Conservation (phyloP, 768 basidiomycete genomes). For the Ramaria sp. region DNA sequence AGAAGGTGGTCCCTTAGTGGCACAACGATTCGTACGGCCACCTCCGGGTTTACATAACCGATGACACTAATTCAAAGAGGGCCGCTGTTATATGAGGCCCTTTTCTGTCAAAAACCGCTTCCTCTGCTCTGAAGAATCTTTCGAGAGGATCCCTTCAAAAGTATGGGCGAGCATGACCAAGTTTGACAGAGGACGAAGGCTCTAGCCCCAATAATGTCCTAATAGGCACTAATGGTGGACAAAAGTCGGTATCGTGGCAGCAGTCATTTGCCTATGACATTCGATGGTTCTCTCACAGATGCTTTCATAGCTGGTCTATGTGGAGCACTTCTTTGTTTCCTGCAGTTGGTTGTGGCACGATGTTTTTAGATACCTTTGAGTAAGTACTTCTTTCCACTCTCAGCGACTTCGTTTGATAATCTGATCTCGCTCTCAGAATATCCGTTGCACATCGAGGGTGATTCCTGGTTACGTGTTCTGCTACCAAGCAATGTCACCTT, state of each 20-base stretch:
- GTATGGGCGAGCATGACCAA: too few species aligned
- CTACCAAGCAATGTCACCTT: constrained; percentile 83
- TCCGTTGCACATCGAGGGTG: constrained; percentile 70
- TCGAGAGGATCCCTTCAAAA: too few species aligned
- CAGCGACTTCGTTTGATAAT: constrained; percentile 9
- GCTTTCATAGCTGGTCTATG: constrained; percentile 71
- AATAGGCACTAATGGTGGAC: too few species aligned
- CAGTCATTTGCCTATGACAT: constrained; percentile 72
- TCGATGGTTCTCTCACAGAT: constrained; percentile 75
- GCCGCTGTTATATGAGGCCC: too few species aligned
- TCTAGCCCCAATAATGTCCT: too few species aligned
- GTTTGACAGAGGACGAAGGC: too few species aligned
- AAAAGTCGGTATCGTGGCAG: neutral
- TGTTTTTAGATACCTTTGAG: constrained; percentile 92
- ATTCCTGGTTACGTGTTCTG: constrained; percentile 74
- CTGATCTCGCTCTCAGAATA: constrained; percentile 38
- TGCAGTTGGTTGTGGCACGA: constrained; percentile 65
- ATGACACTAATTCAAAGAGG: too few species aligned
- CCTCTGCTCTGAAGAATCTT: too few species aligned
- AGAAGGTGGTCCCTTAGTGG: too few species aligned
- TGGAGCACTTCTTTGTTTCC: constrained; percentile 53
- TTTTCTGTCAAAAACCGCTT: too few species aligned
- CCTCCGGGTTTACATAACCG: too few species aligned
- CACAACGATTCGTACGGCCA: too few species aligned
- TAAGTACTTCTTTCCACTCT: constrained; percentile 28